phyloP scores from a whole-genome alignment of 2,329 filamentous ascomycete species.

The Triangularia verruculosa region DNA sequence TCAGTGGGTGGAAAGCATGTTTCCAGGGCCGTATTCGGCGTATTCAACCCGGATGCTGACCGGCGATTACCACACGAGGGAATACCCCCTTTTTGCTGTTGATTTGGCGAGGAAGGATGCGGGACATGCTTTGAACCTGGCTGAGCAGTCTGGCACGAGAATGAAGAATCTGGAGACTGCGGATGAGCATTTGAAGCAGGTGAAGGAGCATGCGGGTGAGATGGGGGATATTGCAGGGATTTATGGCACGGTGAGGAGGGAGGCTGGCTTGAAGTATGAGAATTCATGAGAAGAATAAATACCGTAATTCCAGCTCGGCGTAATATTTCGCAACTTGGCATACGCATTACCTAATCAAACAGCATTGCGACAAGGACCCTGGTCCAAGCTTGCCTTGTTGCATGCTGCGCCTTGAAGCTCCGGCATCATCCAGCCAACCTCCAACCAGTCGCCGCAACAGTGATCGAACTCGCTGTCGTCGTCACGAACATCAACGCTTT shows the following conservation, averaged over 20 bases:
- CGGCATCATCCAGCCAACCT: slow-evolving; percentile 18
- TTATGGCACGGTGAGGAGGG: slow-evolving; percentile 74
- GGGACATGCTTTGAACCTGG: slow-evolving; percentile 68
- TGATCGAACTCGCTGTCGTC: slow-evolving; percentile 1
- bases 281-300: slow-evolving; percentile 33
- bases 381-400: slow-evolving; percentile 4
- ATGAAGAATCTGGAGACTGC: slow-evolving; percentile 65
- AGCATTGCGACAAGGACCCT: not conserved
- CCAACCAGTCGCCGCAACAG: slow-evolving; percentile 10
- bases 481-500: slow-evolving; percentile 4
- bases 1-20: slow-evolving; percentile 67
- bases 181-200: slow-evolving; percentile 64
- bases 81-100: slow-evolving; percentile 78
- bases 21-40: slow-evolving; percentile 70
- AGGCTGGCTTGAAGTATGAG: slow-evolving; percentile 72
- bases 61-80: slow-evolving; percentile 73
- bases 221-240: slow-evolving; percentile 78
- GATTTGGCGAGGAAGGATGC: slow-evolving; percentile 82
- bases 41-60: slow-evolving; percentile 72
- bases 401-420: slow-evolving; percentile 18
- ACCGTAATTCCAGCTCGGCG: not conserved
- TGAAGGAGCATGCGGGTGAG: slow-evolving; percentile 65
- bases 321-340: not conserved
- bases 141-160: slow-evolving; percentile 57
- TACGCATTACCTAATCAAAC: not conserved